Percentiles rank a stretch among this genome's conserved stretches.
These are phyloP conservation scores for Neofusicoccum sp. DNA, from an alignment of 2,329 filamentous ascomycete genomes.

Conservation along the genomic window DNA sequence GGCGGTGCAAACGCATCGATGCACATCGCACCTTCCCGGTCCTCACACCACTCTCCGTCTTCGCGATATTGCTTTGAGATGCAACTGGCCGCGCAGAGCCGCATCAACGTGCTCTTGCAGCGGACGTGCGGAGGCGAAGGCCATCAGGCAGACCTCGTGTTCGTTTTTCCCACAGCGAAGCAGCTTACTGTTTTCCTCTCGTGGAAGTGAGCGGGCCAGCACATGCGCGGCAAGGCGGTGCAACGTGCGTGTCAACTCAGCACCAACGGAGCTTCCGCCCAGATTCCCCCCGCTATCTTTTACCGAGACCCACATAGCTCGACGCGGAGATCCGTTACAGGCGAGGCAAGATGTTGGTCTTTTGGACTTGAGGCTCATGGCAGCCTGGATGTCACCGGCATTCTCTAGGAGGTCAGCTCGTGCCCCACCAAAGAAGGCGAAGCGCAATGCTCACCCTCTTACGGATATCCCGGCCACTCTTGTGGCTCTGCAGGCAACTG, in stretches of 20 bases:
- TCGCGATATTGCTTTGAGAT: not conserved
- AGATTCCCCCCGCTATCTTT: no score
- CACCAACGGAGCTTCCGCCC: not conserved
- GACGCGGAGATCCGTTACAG: no score
- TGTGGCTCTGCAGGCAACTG: no score
- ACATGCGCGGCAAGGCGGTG: not conserved
- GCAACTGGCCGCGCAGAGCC: constrained; percentile 1
- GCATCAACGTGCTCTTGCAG: not conserved
- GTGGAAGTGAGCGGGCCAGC: not conserved
- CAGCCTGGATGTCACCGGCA: no score
- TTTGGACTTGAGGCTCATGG: no score
- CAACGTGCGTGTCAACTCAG: not conserved
- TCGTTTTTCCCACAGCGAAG: not conserved
- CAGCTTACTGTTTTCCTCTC: not conserved
- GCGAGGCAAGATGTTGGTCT: no score
- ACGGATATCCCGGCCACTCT: no score
- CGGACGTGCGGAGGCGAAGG: not conserved
- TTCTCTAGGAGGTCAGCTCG: no score
- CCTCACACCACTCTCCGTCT: not conserved
- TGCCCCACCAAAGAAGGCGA: no score
- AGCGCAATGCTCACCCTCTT: no score
- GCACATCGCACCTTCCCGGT: not conserved
- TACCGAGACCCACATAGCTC: no score
- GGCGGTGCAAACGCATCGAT: not conserved
- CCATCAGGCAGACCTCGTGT: no score